phyloP scores from a whole-genome alignment of 2,329 filamentous ascomycete species.

The Herpotrichia juniperi region DNA sequence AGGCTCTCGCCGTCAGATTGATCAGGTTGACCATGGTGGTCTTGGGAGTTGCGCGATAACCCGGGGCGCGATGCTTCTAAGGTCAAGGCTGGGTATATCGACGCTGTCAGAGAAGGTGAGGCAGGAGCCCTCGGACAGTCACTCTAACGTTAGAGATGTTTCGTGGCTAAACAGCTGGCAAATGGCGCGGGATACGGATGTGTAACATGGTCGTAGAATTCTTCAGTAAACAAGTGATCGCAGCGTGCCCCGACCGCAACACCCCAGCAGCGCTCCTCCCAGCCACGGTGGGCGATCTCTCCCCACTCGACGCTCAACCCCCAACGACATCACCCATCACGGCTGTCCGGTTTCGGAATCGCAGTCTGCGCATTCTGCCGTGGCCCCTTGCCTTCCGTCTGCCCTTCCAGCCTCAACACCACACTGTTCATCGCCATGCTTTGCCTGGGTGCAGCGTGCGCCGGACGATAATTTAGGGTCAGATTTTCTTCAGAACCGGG shows the following conservation, averaged over 20 bases:
- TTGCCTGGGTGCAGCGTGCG: slow-evolving; percentile 4
- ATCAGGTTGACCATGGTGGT: neutral
- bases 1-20: slow-evolving; percentile 31
- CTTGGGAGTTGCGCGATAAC: slow-evolving; percentile 21
- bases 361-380: slow-evolving; percentile 14
- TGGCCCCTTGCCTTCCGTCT: slow-evolving; percentile 14
- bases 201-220: slow-evolving; percentile 45
- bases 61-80: slow-evolving; percentile 25
- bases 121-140: slow-evolving; percentile 14
- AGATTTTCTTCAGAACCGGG: slow-evolving; percentile 12
- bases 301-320: slow-evolving; percentile 24
- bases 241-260: neutral
- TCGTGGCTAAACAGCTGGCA: slow-evolving; percentile 33
- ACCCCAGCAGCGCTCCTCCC: slow-evolving; percentile 20
- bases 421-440: slow-evolving; percentile 12
- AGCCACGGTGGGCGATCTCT: slow-evolving; percentile 40
- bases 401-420: slow-evolving; percentile 14
- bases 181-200: slow-evolving; percentile 27
- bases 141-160: slow-evolving; percentile 14
- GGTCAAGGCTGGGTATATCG: slow-evolving; percentile 34
- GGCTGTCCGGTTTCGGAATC: slow-evolving; percentile 16
- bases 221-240: slow-evolving; percentile 11
- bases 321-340: slow-evolving; percentile 22
- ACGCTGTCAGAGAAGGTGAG: slow-evolving; percentile 28
- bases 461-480: slow-evolving; percentile 15